Percentiles rank a stretch among this genome's conserved stretches.
Conservation (phyloP, 2,329 filamentous ascomycete species). For the Neonectria sp. region DNA sequence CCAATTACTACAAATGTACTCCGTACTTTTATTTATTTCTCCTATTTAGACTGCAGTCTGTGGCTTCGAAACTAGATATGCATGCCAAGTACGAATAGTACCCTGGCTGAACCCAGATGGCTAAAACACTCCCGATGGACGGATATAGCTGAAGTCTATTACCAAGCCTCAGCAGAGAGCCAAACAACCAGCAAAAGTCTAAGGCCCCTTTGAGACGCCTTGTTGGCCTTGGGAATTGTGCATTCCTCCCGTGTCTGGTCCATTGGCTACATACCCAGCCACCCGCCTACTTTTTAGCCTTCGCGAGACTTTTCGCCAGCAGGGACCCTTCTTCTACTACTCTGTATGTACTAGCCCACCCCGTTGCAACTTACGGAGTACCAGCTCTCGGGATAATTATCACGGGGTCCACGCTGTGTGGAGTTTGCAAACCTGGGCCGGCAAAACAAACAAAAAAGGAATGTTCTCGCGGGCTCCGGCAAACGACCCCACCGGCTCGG, state of each 20-base stretch:
- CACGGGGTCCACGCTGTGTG: constrained; percentile 2
- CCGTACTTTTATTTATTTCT: too few species aligned
- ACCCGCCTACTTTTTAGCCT: background rate
- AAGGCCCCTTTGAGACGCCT: background rate
- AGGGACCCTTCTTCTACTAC: background rate
- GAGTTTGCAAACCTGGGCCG: constrained; percentile 9
- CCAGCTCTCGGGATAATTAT: constrained; percentile 13
- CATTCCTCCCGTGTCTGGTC: background rate
- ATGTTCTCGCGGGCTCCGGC: background rate
- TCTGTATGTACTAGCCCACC: background rate
- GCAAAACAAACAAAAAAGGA: constrained; percentile 7
- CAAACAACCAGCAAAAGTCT: background rate
- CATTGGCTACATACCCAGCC: background rate
- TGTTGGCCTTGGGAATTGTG: background rate
- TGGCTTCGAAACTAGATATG: background rate
- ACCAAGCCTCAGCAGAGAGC: background rate
- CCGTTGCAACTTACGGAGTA: background rate
- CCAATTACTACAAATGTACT: background rate
- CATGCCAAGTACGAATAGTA: background rate
- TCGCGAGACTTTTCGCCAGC: background rate
- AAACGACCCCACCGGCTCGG: constrained; percentile 8
- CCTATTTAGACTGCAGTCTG: background rate
- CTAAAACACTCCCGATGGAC: background rate
- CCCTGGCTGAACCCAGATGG: background rate
- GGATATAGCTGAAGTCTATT: background rate